A percentile compares a stretch with the other conserved stretches of the same genome.
These are phyloP conservation scores for Neurospora terricola DNA, from an alignment of 495 filamentous ascomycete genomes.

Conservation along the genomic window DNA sequence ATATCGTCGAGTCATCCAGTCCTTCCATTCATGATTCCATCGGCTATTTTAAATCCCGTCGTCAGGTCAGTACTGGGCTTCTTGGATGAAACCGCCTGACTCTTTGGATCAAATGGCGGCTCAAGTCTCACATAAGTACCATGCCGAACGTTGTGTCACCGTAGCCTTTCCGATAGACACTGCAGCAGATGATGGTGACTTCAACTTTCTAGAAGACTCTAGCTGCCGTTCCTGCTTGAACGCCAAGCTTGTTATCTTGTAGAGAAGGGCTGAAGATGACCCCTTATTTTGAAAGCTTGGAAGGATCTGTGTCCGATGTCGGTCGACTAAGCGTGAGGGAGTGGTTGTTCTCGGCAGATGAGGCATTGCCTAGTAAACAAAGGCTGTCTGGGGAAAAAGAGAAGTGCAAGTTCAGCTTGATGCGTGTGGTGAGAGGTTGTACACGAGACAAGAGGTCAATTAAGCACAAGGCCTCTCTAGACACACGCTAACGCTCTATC, in stretches of 20 bases:
- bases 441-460: not conserved
- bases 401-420: not conserved
- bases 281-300: not conserved
- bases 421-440: not conserved
- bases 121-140: not conserved
- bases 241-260: not conserved
- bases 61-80: too few species aligned
- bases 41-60: not conserved
- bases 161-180: not conserved
- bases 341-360: not conserved
- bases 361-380: not conserved
- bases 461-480: not conserved
- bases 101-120: too few species aligned
- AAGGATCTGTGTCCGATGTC: not conserved
- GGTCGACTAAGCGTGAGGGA: not conserved
- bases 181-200: not conserved
- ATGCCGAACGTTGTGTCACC: not conserved
- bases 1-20: not conserved
- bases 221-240: too few species aligned
- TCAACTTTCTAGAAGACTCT: not conserved
- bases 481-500: not conserved
- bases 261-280: not conserved
- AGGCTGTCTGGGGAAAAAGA: not conserved
- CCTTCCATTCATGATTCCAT: not conserved
- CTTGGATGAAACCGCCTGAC: too few species aligned